phyloP scores from a whole-genome alignment of 257 asterid species.

The Capsicum chinense region DNA sequence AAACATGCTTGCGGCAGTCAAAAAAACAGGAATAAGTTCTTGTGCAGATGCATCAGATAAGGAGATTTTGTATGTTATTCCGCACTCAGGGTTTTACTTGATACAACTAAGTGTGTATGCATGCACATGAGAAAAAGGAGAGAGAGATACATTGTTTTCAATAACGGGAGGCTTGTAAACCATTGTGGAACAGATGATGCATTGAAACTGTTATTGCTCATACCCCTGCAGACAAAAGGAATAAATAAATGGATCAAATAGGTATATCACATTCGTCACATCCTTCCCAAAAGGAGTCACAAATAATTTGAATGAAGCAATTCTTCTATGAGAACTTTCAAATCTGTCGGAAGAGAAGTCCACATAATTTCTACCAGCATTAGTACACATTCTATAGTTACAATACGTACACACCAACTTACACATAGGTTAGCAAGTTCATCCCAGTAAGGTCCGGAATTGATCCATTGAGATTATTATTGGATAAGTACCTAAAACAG shows the following conservation, averaged over 20 bases:
- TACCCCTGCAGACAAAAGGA: constrained; percentile 62
- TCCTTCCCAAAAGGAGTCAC: constrained; percentile 24
- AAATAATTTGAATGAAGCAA: background rate
- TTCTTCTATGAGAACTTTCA: background rate
- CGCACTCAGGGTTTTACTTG: background rate
- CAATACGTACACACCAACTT: constrained; percentile 43
- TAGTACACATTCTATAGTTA: background rate
- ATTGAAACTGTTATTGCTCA: constrained; percentile 80
- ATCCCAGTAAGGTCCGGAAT: constrained; percentile 69
- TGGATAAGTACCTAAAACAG: constrained; percentile 71
- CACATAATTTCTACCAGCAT: background rate
- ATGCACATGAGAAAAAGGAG: constrained; percentile 18
- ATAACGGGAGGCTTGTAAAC: constrained; percentile 61
- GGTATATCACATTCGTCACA: constrained; percentile 17
- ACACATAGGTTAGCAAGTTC: constrained; percentile 59
- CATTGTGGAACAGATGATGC: constrained; percentile 64
- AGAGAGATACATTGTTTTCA: constrained; percentile 73
- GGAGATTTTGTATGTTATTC: background rate
- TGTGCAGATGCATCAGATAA: background rate
- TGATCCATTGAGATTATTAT: constrained; percentile 64
- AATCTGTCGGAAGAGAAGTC: background rate
- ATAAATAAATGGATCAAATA: constrained; percentile 13
- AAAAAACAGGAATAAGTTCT: background rate
- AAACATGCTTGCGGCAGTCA: constrained; percentile 13
- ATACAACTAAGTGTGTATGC: background rate